Conservation (phyloP, 2,329 filamentous ascomycete genomes). For the Cucurbitaria berberidis region DNA sequence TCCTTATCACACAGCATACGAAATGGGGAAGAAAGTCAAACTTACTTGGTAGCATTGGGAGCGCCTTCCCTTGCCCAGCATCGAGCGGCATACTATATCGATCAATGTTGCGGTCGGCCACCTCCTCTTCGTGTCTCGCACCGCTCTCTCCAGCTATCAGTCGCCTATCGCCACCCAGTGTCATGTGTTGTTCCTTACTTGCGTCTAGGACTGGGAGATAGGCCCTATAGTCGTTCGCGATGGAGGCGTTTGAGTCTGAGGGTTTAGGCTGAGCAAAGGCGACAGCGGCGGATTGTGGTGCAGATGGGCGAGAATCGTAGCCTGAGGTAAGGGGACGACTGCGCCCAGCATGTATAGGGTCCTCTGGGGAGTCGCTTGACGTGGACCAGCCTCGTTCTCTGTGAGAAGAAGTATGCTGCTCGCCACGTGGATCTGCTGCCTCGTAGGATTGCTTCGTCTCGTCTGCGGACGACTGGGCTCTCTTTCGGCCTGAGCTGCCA, state of each 20-base stretch:
- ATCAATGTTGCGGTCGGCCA: constrained; percentile 39
- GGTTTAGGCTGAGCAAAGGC: constrained; percentile 2
- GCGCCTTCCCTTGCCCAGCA: constrained; percentile 4
- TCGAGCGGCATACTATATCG: constrained; percentile 17
- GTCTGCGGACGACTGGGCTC: constrained; percentile 9
- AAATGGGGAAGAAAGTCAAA: neutral
- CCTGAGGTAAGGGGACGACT: constrained; percentile 19
- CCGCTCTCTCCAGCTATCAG: constrained; percentile 16
- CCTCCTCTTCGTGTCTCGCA: constrained; percentile 61
- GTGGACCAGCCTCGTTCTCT: neutral
- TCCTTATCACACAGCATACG: neutral
- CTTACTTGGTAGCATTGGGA: constrained; percentile 17
- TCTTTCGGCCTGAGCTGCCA: constrained; percentile 15
- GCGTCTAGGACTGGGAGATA: constrained; percentile 23
- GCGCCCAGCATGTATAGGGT: neutral
- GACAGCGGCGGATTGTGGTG: neutral
- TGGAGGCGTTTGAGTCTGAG: constrained; percentile 15
- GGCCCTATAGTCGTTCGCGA: constrained; percentile 30
- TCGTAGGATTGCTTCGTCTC: constrained; percentile 9
- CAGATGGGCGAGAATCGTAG: constrained; percentile 8
- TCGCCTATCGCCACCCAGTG: constrained; percentile 27
- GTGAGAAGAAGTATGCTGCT: constrained; percentile 5
- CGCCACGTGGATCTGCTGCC: constrained; percentile 4
- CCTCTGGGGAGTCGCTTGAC: constrained; percentile 7
- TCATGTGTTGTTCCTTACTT: constrained; percentile 21